Percentiles rank a stretch among this genome's conserved stretches.
Conservation (phyloP, 495 filamentous ascomycete species). For the Daldinia decipiens region DNA sequence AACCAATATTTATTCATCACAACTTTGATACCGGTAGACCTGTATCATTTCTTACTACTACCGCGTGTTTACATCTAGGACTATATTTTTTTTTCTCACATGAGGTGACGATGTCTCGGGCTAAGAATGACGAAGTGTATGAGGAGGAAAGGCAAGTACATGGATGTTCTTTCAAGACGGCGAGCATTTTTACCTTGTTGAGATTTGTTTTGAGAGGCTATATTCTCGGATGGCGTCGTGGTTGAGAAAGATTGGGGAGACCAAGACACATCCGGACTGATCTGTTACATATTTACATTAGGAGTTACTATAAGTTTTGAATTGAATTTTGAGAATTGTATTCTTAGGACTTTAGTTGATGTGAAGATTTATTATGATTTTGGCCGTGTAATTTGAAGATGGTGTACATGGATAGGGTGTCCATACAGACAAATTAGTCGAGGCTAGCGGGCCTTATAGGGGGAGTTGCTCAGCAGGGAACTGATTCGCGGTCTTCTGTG, state of each 20-base stretch:
- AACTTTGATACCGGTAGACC: constrained; percentile 31
- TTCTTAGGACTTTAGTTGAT: constrained; percentile 2
- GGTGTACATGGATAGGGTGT: constrained; percentile 4
- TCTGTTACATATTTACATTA: constrained; percentile 33
- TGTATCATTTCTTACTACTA: constrained; percentile 36
- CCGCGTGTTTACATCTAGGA: constrained; percentile 26
- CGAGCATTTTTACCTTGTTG: constrained; percentile 25
- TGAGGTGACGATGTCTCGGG: constrained; percentile 24
- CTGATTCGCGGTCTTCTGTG: background rate
- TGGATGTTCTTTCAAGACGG: constrained; percentile 18
- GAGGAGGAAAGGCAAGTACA: constrained; percentile 28
- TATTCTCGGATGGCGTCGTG: constrained; percentile 28
- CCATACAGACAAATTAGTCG: background rate
- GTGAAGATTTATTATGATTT: constrained; percentile 14
- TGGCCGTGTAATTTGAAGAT: background rate
- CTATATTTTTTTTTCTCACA: constrained; percentile 27
- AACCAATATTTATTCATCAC: constrained; percentile 8
- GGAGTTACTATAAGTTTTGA: constrained; percentile 36
- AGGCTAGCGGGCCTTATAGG: background rate
- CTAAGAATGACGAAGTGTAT: constrained; percentile 42
- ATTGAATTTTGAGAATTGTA: constrained; percentile 26
- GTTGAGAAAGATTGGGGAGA: constrained; percentile 29
- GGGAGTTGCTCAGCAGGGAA: background rate
- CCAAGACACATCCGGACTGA: constrained; percentile 27
- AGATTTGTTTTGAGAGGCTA: constrained; percentile 21